Conservation (phyloP, 306 rosid species). For the Dryas drummondii region DNA sequence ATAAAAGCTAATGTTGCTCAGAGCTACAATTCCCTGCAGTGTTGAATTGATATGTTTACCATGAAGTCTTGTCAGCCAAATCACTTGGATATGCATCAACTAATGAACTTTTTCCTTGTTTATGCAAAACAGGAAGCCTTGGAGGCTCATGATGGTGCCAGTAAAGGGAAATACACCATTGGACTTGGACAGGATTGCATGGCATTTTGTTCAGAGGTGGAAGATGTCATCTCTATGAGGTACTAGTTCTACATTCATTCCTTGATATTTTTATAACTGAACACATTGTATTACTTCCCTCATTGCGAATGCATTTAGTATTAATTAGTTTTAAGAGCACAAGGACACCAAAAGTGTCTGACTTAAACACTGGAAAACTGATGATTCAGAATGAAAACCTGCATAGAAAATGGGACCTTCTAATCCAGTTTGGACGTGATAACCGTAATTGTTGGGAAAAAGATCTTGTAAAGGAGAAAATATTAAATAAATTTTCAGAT, state of each 20-base stretch:
- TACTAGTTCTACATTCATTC: conserved; percentile 28
- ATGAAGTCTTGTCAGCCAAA: conserved; percentile 13
- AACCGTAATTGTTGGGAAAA: not conserved
- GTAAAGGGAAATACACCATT: conserved; percentile 93
- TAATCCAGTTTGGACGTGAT: conserved; percentile 6
- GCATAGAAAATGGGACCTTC: not conserved
- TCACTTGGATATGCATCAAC: conserved; percentile 8
- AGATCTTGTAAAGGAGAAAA: not conserved
- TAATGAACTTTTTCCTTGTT: conserved; percentile 17
- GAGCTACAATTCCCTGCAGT: not conserved
- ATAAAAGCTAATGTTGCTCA: not conserved
- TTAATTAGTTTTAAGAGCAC: conserved; percentile 1
- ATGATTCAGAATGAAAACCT: not conserved
- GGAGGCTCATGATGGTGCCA: conserved; percentile 97
- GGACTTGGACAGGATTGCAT: conserved; percentile 99
- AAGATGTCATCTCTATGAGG: conserved; percentile 99
- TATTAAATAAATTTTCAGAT: not conserved
- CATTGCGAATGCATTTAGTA: not conserved
- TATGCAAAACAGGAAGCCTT: conserved; percentile 59
- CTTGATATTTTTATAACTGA: not conserved
- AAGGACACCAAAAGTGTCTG: conserved; percentile 1
- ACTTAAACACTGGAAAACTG: not conserved
- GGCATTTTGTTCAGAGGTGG: conserved; percentile 90
- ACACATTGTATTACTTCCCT: not conserved
- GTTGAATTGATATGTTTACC: not conserved